phyloP scores from a whole-genome alignment of 495 filamentous ascomycete species.

The Darksidea phi region DNA sequence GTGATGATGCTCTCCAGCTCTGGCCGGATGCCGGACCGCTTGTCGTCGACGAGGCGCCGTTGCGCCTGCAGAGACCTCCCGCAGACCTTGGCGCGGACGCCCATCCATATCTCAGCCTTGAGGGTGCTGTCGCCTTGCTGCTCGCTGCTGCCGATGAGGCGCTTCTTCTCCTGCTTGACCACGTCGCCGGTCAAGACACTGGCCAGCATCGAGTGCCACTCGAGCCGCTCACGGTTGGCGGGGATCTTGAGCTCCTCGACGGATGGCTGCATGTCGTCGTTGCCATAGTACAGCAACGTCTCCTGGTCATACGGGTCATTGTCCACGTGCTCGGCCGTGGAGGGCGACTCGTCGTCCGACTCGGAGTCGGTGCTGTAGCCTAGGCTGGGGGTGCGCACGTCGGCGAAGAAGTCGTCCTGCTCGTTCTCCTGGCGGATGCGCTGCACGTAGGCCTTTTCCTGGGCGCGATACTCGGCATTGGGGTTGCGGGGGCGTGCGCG shows the following conservation, averaged over 20 bases:
- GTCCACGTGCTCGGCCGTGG: slow-evolving; percentile 76
- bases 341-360: slow-evolving; percentile 85
- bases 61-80: slow-evolving; percentile 82
- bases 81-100: slow-evolving; percentile 75
- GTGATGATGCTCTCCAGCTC: slow-evolving; percentile 81
- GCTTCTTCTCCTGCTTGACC: slow-evolving; percentile 94
- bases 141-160: slow-evolving; percentile 80
- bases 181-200: slow-evolving; percentile 95
- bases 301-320: slow-evolving; percentile 89
- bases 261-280: slow-evolving; percentile 83
- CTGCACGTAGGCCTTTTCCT: slow-evolving; percentile 79
- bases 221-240: slow-evolving; percentile 83
- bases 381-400: slow-evolving; percentile 62
- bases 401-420: slow-evolving; percentile 70
- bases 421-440: slow-evolving; percentile 67
- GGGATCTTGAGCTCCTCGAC: slow-evolving; percentile 85
- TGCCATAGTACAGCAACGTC: slow-evolving; percentile 82
- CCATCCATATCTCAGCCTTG: slow-evolving; percentile 86
- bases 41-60: slow-evolving; percentile 77
- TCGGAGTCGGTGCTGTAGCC: slow-evolving; percentile 75
- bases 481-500: slow-evolving; percentile 52
- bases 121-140: slow-evolving; percentile 68
- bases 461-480: slow-evolving; percentile 77
- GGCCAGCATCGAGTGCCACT: slow-evolving; percentile 98
- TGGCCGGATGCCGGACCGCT: slow-evolving; percentile 63